Conservation (phyloP, 2,329 filamentous ascomycete genomes). For the Magnaporthales sp. region DNA sequence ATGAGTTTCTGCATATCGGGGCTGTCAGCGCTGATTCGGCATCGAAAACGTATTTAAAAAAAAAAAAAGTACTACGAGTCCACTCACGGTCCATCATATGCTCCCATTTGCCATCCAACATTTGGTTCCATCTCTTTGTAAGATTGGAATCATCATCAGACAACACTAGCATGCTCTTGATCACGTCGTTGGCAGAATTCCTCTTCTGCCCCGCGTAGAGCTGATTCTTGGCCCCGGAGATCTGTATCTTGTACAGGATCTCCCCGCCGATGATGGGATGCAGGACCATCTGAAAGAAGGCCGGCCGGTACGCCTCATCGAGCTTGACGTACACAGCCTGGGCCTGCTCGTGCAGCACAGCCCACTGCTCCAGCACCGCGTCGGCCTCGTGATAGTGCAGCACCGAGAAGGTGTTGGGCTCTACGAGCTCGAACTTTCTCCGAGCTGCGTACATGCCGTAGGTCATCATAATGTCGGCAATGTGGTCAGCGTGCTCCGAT, state of each 20-base stretch:
- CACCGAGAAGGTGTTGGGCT: constrained; percentile 48
- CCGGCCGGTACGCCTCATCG: constrained; percentile 36
- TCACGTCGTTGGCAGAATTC: constrained; percentile 45
- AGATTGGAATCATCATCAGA: constrained; percentile 50
- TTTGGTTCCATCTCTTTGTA: constrained; percentile 45
- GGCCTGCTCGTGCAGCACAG: constrained; percentile 40
- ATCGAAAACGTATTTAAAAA: background rate
- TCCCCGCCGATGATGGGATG: constrained; percentile 51
- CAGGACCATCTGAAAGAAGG: constrained; percentile 55
- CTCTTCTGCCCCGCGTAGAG: constrained; percentile 44
- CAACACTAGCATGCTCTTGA: constrained; percentile 39
- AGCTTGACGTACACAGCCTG: constrained; percentile 47
- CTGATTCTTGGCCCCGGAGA: constrained; percentile 40
- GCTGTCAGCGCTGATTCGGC: constrained; percentile 10
- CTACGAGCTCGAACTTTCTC: constrained; percentile 55
- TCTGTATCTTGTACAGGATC: constrained; percentile 44
- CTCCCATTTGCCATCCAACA: constrained; percentile 54
- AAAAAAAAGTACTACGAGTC: background rate
- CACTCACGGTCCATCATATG: constrained; percentile 48
- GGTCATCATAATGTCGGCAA: constrained; percentile 41
- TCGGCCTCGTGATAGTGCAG: constrained; percentile 59
- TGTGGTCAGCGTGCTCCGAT: constrained; percentile 31
- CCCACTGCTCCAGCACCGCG: constrained; percentile 46
- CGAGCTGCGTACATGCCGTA: constrained; percentile 48
- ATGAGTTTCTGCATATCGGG: constrained; percentile 33